Percentiles rank a stretch among this genome's conserved stretches.
These are phyloP conservation scores for Yamadazyma paraphyllophila DNA, from an alignment of 805 yeast genomes.

Conservation along the genomic window DNA sequence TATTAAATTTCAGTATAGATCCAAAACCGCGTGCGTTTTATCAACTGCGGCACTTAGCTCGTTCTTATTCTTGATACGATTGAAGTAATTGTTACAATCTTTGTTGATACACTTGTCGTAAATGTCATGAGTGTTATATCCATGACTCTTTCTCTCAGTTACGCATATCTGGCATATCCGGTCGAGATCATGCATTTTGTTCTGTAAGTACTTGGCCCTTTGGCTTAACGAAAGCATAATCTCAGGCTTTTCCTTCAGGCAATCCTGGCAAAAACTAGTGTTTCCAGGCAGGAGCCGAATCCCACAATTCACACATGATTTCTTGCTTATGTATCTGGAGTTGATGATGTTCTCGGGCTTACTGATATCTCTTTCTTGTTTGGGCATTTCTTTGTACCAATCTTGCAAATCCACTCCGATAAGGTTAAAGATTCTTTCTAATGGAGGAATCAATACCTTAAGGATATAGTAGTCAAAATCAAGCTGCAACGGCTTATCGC, in stretches of 20 bases:
- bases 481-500: constrained; percentile 42
- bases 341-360: constrained; percentile 4
- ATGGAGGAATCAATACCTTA: constrained; percentile 83
- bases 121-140: not conserved
- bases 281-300: constrained; percentile 1
- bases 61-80: constrained; percentile 9
- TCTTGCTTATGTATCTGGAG: constrained; percentile 13
- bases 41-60: constrained; percentile 2
- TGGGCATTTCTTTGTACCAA: constrained; percentile 77
- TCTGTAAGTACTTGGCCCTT: constrained; percentile 4
- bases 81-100: constrained; percentile 14
- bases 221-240: constrained; percentile 3
- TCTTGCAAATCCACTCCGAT: constrained; percentile 74
- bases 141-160: not conserved
- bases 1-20: not conserved
- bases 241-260: not conserved
- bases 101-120: constrained; percentile 11
- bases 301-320: constrained; percentile 30
- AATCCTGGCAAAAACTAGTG: constrained; percentile 6
- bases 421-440: constrained; percentile 77
- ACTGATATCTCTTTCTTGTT: constrained; percentile 7
- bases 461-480: constrained; percentile 86
- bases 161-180: constrained; percentile 10
- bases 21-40: not conserved
- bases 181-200: not conserved